These are phyloP conservation scores for Lactifluus pinguis DNA, from an alignment of 768 basidiomycete species.

Conservation along the genomic window DNA sequence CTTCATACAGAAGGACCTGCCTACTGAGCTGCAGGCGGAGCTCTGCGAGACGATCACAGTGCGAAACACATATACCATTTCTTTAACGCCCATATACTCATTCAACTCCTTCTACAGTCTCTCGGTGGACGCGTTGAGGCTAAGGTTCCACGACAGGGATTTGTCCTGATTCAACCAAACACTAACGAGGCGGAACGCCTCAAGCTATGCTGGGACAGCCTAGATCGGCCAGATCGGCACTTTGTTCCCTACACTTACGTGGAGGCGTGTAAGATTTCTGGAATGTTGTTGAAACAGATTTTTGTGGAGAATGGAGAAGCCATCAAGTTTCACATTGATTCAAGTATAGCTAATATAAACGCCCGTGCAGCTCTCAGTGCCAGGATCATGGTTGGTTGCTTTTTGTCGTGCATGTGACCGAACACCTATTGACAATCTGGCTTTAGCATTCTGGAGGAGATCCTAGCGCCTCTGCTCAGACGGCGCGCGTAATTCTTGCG, in stretches of 20 bases:
- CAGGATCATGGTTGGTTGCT: constrained; percentile 53
- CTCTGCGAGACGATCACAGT: constrained; percentile 70
- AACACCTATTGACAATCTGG: not conserved
- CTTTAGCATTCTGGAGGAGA: constrained; percentile 73
- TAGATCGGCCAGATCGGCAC: constrained; percentile 63
- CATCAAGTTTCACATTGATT: constrained; percentile 72
- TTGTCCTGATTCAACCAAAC: constrained; percentile 58
- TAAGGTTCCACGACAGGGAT: constrained; percentile 72
- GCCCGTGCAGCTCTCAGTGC: constrained; percentile 56
- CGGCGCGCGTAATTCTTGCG: constrained; percentile 68
- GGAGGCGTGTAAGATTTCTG: constrained; percentile 76
- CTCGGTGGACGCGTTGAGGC: constrained; percentile 69
- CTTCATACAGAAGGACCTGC: constrained; percentile 74
- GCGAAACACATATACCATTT: constrained; percentile 16
- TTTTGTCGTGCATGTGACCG: not conserved
- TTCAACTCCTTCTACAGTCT: constrained; percentile 32
- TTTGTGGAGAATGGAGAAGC: constrained; percentile 58
- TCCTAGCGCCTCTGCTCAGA: constrained; percentile 58
- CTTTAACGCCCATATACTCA: not conserved
- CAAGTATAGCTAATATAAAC: constrained; percentile 72
- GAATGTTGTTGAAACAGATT: constrained; percentile 65
- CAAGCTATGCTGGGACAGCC: constrained; percentile 59
- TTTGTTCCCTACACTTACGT: constrained; percentile 79
- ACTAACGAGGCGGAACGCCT: constrained; percentile 69
- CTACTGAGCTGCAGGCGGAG: constrained; percentile 58